Conservation (phyloP, 176 grass and related monocot species). For the Tuctoria greenei region DNA sequence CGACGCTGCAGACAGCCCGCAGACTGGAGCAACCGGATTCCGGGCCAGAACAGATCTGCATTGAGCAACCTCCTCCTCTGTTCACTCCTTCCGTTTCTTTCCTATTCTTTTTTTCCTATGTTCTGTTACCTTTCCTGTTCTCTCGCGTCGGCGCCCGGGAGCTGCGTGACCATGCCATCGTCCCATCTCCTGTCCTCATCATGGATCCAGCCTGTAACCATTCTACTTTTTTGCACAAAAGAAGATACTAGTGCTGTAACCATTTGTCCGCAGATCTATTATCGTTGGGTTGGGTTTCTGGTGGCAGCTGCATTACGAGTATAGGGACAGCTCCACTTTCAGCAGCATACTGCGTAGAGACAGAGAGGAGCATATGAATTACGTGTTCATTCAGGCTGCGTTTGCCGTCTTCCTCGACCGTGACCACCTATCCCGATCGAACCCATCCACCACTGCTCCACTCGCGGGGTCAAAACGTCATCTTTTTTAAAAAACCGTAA, state of each 20-base stretch:
- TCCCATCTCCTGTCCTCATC: not conserved
- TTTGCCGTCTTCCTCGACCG: constrained; percentile 29
- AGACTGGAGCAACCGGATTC: no score
- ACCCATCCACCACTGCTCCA: constrained; percentile 48
- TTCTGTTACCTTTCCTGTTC: not conserved
- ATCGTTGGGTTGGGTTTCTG: constrained; percentile 15
- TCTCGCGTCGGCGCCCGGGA: not conserved
- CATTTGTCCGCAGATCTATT: not conserved
- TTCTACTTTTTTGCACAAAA: not conserved
- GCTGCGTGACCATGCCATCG: constrained; percentile 21
- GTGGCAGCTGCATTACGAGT: constrained; percentile 15
- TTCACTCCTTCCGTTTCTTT: not conserved
- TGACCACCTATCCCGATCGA: constrained; percentile 77
- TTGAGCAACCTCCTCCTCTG: not conserved
- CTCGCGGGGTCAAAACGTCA: not conserved
- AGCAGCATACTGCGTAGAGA: not conserved
- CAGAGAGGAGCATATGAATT: not conserved
- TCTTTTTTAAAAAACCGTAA: no score
- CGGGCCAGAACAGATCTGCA: constrained; percentile 42
- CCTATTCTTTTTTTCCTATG: not conserved
- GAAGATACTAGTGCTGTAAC: not conserved
- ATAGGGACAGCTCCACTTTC: not conserved
- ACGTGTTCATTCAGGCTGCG: constrained; percentile 9
- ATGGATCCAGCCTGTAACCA: constrained; percentile 41
- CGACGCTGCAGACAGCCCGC: not conserved